These are phyloP conservation scores for Neurospora sp. DNA, from an alignment of 495 filamentous ascomycete genomes.

Conservation along the genomic window DNA sequence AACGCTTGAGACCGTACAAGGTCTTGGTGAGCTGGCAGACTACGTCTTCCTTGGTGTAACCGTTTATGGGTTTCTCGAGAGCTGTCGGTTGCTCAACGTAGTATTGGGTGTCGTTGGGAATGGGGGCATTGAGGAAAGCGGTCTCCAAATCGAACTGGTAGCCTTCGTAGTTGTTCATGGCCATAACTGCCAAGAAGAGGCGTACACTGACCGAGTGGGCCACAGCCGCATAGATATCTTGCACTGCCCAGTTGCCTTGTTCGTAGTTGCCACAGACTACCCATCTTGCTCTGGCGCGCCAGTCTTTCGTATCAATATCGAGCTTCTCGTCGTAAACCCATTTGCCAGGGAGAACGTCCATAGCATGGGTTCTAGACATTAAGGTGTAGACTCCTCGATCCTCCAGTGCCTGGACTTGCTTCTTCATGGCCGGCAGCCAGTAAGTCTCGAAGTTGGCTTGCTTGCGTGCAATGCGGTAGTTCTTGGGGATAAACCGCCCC, in stretches of 20 bases:
- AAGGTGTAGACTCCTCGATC: not conserved
- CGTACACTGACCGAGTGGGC: not conserved
- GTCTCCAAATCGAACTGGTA: not conserved
- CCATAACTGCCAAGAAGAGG: not conserved
- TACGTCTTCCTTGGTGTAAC: not conserved
- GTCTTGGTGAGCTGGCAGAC: too few species aligned
- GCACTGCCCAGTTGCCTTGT: not conserved
- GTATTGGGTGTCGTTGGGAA: not conserved
- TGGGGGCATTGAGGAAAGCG: not conserved
- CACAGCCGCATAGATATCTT: not conserved
- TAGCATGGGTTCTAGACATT: not conserved
- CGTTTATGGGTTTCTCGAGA: not conserved
- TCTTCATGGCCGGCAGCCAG: not conserved
- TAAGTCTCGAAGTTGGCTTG: not conserved
- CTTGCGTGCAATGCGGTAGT: not conserved
- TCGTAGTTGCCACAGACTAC: too few species aligned
- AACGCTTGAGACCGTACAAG: too few species aligned
- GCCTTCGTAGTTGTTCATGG: not conserved
- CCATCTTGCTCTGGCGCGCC: not conserved
- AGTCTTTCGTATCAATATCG: not conserved
- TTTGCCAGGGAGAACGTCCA: not conserved
- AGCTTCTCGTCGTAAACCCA: slow-evolving; percentile 1
- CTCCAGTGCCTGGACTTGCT: not conserved
- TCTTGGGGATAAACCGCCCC: too few species aligned
- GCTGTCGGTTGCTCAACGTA: not conserved